Percentiles rank a stretch among this genome's conserved stretches.
Evolutionary conservation across 176 grass and related monocot genomes (phyloP).

Genomic region (Oryza brachyantha): DNA sequence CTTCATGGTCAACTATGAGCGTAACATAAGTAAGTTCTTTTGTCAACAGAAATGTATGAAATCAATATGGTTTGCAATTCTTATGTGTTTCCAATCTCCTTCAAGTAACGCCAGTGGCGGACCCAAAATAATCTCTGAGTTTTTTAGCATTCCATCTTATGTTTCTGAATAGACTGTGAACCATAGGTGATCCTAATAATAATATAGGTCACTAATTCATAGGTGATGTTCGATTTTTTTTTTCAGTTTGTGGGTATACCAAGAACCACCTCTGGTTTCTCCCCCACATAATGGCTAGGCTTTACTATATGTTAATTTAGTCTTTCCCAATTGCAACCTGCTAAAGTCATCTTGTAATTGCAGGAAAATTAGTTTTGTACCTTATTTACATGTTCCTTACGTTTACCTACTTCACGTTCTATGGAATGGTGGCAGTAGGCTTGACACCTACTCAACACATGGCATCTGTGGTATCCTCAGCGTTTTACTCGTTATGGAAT

Average conservation of each 20-base stretch:
- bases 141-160: too few relatives aligned
- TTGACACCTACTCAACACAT: slow-evolving; percentile 61
- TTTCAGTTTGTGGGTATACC: too few relatives aligned
- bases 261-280: too few relatives aligned
- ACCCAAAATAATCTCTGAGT: too few relatives aligned
- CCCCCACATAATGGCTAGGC: too few relatives aligned
- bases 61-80: neutral
- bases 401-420: slow-evolving; percentile 81
- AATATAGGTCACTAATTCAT: too few relatives aligned
- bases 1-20: slow-evolving; percentile 85
- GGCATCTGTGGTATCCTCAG: slow-evolving; percentile 69
- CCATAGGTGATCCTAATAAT: too few relatives aligned
- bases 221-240: too few relatives aligned
- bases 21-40: slow-evolving; percentile 39
- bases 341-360: slow-evolving; percentile 6
- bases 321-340: neutral
- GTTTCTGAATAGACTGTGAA: too few relatives aligned
- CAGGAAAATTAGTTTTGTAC: slow-evolving; percentile 71
- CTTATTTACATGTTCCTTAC: slow-evolving; percentile 70
- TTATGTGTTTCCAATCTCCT: neutral
- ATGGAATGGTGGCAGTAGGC: slow-evolving; percentile 71
- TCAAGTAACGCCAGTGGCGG: neutral
- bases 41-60: neutral
- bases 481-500: slow-evolving; percentile 76
- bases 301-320: neutral